Evolutionary conservation across 2,329 filamentous ascomycete species (phyloP), one percentile per base, ranked within the genome.

Genomic region (Leptographium radiaticola): DNA sequence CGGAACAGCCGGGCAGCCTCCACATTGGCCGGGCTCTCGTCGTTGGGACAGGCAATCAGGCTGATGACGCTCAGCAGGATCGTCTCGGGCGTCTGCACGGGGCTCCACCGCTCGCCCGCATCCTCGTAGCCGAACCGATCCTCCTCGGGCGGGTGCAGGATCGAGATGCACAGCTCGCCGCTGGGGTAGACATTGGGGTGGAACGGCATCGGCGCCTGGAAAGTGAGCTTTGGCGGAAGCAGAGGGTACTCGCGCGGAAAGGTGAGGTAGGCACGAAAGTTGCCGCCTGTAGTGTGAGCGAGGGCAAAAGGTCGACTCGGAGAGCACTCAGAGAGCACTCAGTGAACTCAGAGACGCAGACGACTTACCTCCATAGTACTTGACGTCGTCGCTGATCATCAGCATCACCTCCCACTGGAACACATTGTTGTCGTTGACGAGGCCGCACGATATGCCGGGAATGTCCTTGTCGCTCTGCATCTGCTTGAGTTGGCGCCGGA

Each of bases 351-450:
- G 25, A 15, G 20, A 18, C 36, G 51, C 44, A 16, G 15, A 12
- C 2, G 18, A 70, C 80, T 55, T 71, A 91, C 90, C 90, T 63
- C 90, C 90, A 63, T 96, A 96, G 69, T 87, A 87, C 70, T 90
- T 91, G 70, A 87, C 90, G 65, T 95, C 89, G 62, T 96, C 90
- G 58, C 82, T 89, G 60, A 97, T 91, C 91, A 98, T 97, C 57
- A 98, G 81, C 87, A 96, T 95, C 20, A 97, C 89, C 69, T 97
- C 90, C 93, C 93, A 98, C 73, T 95, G 87, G 61, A 96, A 96
- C 11, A 97, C 83, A 66, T 95, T 95, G 70, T 73, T 86, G 67
- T 86, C 87, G 63, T 84, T 83, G 52, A 90, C 83, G 45, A 98
- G 74, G 0, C 93, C 93, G 63, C 89, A 95, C 58, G 89, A 96